phyloP scores from a whole-genome alignment of 805 yeast species.

The Candida chilensis region DNA sequence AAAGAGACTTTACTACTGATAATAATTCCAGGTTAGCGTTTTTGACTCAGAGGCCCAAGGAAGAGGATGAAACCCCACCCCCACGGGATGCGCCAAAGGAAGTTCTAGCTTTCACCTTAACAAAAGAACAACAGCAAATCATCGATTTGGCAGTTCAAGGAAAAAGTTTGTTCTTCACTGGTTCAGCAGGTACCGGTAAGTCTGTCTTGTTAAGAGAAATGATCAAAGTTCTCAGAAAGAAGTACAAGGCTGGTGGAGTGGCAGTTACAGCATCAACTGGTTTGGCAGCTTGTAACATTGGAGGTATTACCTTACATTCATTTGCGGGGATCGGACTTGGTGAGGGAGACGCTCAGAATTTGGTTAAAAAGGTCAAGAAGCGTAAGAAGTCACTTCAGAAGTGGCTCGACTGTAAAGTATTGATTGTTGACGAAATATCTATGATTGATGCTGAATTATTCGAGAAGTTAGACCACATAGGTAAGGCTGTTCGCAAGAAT shows the following conservation, averaged over 20 bases:
- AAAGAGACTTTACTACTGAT: too few relatives aligned
- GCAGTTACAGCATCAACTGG: conserved; percentile 85
- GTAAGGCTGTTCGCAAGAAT: conserved; percentile 35
- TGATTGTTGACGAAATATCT: conserved; percentile 71
- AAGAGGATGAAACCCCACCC: too few relatives aligned
- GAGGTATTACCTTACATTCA: conserved; percentile 71
- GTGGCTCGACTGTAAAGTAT: conserved; percentile 50
- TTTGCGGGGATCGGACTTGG: conserved; percentile 77
- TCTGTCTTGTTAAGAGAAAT: conserved; percentile 70
- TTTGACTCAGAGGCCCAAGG: background rate
- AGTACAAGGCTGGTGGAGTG: conserved; percentile 39
- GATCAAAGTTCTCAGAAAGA: conserved; percentile 39
- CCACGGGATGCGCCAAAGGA: conserved; percentile 1
- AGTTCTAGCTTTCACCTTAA: conserved; percentile 25
- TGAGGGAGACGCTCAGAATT: conserved; percentile 32
- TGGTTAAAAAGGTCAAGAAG: conserved; percentile 44
- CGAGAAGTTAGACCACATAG: conserved; percentile 56
- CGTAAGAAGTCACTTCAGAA: conserved; percentile 37
- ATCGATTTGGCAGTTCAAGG: conserved; percentile 58
- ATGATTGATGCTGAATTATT: conserved; percentile 69
- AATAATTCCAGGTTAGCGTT: too few relatives aligned
- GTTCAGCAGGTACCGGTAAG: conserved; percentile 98
- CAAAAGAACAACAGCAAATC: conserved; percentile 56
- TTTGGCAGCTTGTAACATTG: conserved; percentile 73
- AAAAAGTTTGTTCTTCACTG: conserved; percentile 78